phyloP scores from a whole-genome alignment of 2,329 filamentous ascomycete genomes.

The Ciborinia camelliae region DNA sequence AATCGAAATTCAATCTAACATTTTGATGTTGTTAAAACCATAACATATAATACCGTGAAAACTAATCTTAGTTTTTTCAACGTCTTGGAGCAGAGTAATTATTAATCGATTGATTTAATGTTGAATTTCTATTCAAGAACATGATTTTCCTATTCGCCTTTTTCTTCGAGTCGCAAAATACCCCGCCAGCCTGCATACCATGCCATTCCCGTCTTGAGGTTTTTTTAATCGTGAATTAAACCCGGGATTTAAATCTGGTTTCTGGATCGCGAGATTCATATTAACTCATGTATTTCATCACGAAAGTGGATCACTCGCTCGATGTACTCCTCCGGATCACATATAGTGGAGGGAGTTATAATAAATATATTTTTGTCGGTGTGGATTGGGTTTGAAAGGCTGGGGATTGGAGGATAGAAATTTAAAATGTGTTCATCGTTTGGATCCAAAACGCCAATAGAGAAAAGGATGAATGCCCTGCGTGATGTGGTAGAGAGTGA shows the following conservation, averaged over 20 bases:
- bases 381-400: slow-evolving; percentile 55
- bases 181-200: not conserved
- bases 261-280: too few species aligned
- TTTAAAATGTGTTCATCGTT: slow-evolving; percentile 57
- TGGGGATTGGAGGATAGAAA: slow-evolving; percentile 47
- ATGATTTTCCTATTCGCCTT: not conserved
- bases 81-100: not conserved
- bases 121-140: not conserved
- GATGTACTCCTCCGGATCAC: not conserved
- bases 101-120: not conserved
- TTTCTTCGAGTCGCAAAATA: not conserved
- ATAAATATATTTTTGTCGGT: slow-evolving; percentile 62
- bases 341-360: slow-evolving; percentile 52
- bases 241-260: not conserved
- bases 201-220: not conserved
- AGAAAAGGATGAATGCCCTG: slow-evolving; percentile 59
- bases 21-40: too few species aligned
- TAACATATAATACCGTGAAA: too few species aligned
- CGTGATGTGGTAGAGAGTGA: slow-evolving; percentile 56
- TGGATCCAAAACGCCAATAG: slow-evolving; percentile 49
- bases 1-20: too few species aligned
- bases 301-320: not conserved
- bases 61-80: too few species aligned
- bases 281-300: not conserved
- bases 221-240: not conserved